Evolutionary conservation across 352 stramenopile species (phyloP).

Genomic region (Pythium aquatile): DNA sequence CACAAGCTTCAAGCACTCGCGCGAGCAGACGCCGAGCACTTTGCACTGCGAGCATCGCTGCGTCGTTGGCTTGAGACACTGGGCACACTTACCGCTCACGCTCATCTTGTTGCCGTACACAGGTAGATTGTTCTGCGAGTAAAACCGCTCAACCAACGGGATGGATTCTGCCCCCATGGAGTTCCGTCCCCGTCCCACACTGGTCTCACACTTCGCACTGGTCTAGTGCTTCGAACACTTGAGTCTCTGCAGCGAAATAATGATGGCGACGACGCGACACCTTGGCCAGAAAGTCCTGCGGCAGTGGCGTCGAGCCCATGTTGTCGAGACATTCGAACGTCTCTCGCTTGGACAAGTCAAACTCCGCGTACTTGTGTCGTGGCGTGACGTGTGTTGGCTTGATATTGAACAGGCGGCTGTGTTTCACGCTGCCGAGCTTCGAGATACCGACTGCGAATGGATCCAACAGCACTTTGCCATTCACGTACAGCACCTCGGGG

Average conservation of each 20-base stretch:
- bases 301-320: constrained; percentile 20
- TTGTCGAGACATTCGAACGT: constrained; percentile 29
- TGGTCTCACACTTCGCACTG: constrained; percentile 13
- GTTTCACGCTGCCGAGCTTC: constrained; percentile 6
- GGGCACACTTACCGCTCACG: neutral
- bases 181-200: neutral
- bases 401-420: constrained; percentile 49
- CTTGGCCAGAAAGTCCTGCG: constrained; percentile 7
- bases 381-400: constrained; percentile 60
- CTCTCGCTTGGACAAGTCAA: constrained; percentile 15
- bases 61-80: constrained; percentile 26
- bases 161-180: too few relatives aligned
- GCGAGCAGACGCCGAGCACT: constrained; percentile 25
- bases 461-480: constrained; percentile 57
- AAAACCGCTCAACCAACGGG: too few relatives aligned
- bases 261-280: constrained; percentile 24
- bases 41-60: constrained; percentile 35
- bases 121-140: too few relatives aligned
- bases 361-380: constrained; percentile 36
- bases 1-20: constrained; percentile 24
- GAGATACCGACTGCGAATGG: constrained; percentile 35
- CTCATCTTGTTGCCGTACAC: neutral
- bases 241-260: constrained; percentile 23
- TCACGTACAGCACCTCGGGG: constrained; percentile 57
- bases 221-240: constrained; percentile 15